Conservation (phyloP, 139 green algal genomes). For the Pseudopediastrum boryanum region DNA sequence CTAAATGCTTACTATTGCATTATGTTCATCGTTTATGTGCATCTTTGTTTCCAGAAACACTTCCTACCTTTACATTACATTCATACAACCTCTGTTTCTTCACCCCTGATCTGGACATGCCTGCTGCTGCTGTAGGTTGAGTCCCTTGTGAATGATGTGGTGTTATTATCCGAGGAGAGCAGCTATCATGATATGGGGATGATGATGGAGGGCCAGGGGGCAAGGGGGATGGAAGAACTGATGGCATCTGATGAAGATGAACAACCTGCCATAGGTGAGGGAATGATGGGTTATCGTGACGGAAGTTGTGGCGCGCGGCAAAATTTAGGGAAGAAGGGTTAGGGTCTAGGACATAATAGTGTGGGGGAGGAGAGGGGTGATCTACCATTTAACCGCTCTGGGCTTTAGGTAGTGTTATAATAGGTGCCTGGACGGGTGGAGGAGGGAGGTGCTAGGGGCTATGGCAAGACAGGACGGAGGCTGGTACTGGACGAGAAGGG, state of each 20-base stretch:
- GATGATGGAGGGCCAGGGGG: conserved; percentile 9
- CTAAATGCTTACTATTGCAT: too few relatives aligned
- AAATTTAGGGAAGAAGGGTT: background rate
- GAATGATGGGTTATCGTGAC: background rate
- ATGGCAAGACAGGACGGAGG: too few relatives aligned
- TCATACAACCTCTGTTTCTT: too few relatives aligned
- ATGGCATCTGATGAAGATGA: conserved; percentile 27
- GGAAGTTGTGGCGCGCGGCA: background rate
- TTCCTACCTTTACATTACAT: too few relatives aligned
- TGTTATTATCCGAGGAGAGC: conserved; percentile 44
- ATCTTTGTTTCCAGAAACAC: too few relatives aligned
- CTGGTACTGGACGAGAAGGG: too few relatives aligned
- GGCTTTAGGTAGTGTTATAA: background rate
- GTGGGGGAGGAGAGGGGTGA: background rate
- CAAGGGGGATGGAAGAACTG: conserved; percentile 2
- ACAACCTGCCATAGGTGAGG: background rate
- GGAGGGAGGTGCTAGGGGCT: too few relatives aligned
- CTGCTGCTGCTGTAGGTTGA: conserved; percentile 38
- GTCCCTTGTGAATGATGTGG: conserved; percentile 55
- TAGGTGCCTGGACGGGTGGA: too few relatives aligned
- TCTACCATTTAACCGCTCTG: background rate
- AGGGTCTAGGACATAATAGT: background rate
- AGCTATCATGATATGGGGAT: conserved; percentile 14
- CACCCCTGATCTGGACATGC: background rate
- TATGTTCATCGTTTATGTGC: too few relatives aligned